Evolutionary conservation across 1,139 yeast genomes (phyloP), one percentile per base, ranked within the genome.

Genomic region (Yamadazyma epiphylla): DNA sequence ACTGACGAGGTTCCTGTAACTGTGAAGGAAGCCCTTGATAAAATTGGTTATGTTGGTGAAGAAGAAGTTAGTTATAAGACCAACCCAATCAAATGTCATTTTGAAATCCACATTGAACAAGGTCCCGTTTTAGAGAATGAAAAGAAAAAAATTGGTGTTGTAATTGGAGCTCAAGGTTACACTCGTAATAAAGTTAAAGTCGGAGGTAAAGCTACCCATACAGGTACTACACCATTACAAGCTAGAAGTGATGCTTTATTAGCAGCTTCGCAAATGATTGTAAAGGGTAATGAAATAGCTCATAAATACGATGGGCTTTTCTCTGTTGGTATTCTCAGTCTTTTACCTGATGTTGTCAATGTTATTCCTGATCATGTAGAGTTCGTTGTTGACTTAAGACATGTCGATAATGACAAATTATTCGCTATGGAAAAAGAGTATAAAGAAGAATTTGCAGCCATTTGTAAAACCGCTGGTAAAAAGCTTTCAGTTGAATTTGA

Each of bases 61-160:
- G 51, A 58, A 5, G 63, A 64, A 6, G 76, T 78, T 11, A 58
- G 68, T 13, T 66, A 74, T 48, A 46, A 58, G 37, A 58, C 53
- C 13, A 76, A 75, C 39, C 84, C 83, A 6, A 56, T 81, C 15
- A 74, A 77, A 11, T 80, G 81, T 4, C 87, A 81, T 54, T 80
- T 81, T 49, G 89, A 81, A 50, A 60, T 80, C 35, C 89, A 81
- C 47, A 81, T 81, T 37, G 88, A 81, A 48, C 89, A 81, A 53
- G 89, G 88, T 5, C 87, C 88, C 4, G 63, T 78, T 26, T 62
- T 81, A 32, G 87, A 81, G 49, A 64, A 65, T 15, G 69, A 65
- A 23, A 46, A 66, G 2, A 69, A 74, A 44, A 68, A 68, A 37
- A 74, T 81, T 36, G 89, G 88, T 14, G 62, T 80, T 24, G 87